Conservation (phyloP, 345 rosid genomes). For the thale cress (Arabidopsis thaliana) region DNA sequence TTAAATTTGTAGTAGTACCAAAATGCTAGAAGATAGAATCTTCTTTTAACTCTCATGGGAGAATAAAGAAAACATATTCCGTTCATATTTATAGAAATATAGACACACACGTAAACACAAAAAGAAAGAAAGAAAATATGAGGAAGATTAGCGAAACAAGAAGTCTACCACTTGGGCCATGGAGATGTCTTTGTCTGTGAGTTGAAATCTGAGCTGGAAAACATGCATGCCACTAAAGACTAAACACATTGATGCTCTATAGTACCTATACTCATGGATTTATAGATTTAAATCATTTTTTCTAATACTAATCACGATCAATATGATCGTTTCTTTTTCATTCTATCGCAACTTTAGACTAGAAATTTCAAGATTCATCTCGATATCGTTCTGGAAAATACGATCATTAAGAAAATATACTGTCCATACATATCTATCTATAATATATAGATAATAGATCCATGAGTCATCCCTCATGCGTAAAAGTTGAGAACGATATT, state of each 20-base stretch:
- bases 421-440: no score
- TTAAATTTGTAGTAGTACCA: constrained; percentile 22
- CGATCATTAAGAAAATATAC: background rate
- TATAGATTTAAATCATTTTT: background rate
- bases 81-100: constrained; percentile 19
- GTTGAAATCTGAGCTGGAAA: constrained; percentile 46
- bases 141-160: constrained; percentile 17
- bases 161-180: constrained; percentile 28
- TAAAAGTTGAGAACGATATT: no score
- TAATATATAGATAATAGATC: no score
- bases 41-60: constrained; percentile 17
- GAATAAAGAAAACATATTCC: constrained; percentile 37
- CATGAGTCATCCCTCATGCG: no score
- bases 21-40: constrained; percentile 11
- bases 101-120: constrained; percentile 32
- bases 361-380: constrained; percentile 8
- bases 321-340: constrained; percentile 9
- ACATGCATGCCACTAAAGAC: constrained; percentile 42
- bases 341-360: constrained; percentile 1
- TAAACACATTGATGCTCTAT: constrained; percentile 25
- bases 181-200: constrained; percentile 42
- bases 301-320: constrained; percentile 4
- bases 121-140: background rate
- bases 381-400: constrained; percentile 14
- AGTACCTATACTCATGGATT: background rate